Evolutionary conservation across 441 rosid genomes (phyloP).

Genomic region (Euphorbia celastroides): DNA sequence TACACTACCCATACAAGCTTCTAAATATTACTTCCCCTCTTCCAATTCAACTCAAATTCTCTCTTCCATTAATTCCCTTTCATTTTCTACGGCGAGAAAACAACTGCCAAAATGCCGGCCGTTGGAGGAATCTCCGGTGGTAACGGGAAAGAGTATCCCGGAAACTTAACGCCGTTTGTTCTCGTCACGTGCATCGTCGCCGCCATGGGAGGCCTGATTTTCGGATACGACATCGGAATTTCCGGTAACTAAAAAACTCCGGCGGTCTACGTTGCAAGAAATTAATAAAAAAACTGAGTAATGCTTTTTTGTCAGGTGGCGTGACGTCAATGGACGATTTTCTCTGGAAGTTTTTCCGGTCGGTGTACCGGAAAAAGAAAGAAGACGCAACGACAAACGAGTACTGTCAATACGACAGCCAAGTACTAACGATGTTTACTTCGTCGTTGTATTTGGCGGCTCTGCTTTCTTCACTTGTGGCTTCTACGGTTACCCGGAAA

Average conservation of each 20-base stretch:
- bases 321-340: slow-evolving; percentile 87
- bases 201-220: slow-evolving; percentile 95
- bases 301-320: slow-evolving; percentile 47
- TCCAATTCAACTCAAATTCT: not conserved
- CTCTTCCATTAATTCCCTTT: not conserved
- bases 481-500: slow-evolving; percentile 48
- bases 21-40: slow-evolving; percentile 9
- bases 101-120: slow-evolving; percentile 42
- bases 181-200: slow-evolving; percentile 74
- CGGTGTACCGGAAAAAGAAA: slow-evolving; percentile 50
- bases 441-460: slow-evolving; percentile 89
- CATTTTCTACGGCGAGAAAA: not conserved
- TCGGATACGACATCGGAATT: slow-evolving; percentile 91
- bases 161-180: slow-evolving; percentile 74
- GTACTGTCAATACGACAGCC: slow-evolving; percentile 75
- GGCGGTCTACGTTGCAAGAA: no score
- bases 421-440: slow-evolving; percentile 69
- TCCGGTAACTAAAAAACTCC: slow-evolving; percentile 41
- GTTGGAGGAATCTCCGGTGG: slow-evolving; percentile 48
- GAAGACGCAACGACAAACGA: slow-evolving; percentile 39
- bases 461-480: slow-evolving; percentile 50
- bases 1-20: slow-evolving; percentile 9
- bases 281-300: no score
- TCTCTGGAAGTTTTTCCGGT: slow-evolving; percentile 56
- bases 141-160: slow-evolving; percentile 57